These are phyloP conservation scores for Metschnikowia koreensis DNA, from an alignment of 805 yeast species.

Conservation along the genomic window DNA sequence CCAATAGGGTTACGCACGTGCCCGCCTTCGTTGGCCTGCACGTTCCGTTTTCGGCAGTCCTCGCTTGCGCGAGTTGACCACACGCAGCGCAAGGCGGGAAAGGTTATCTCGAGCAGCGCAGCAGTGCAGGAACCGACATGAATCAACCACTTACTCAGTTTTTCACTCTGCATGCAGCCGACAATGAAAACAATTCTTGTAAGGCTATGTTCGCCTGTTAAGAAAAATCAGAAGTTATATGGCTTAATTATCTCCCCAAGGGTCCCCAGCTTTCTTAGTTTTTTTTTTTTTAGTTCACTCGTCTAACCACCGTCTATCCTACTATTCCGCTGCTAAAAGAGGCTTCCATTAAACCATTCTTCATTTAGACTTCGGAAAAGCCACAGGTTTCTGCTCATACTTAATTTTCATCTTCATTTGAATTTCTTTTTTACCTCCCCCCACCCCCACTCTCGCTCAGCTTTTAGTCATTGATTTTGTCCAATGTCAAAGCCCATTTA, in stretches of 20 bases:
- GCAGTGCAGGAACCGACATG: neutral
- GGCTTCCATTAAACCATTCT: neutral
- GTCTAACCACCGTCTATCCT: neutral
- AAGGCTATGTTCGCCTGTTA: neutral
- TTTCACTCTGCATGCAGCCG: conserved; percentile 8
- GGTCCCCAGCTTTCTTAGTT: neutral
- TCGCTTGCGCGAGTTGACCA: conserved; percentile 3
- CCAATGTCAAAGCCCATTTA: neutral
- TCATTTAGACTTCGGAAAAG: neutral
- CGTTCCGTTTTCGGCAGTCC: neutral
- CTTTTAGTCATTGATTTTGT: too few relatives aligned
- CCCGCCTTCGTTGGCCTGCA: neutral
- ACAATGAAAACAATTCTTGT: neutral
- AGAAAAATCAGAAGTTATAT: neutral
- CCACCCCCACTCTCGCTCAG: neutral
- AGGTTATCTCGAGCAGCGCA: neutral
- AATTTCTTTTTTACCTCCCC: neutral
- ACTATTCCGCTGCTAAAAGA: neutral
- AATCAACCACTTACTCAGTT: neutral
- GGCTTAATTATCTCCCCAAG: neutral
- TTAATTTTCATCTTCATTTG: neutral
- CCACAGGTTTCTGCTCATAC: neutral
- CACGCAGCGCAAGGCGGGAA: neutral
- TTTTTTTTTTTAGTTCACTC: neutral
- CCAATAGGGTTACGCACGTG: neutral